Percentiles rank a stretch among this genome's conserved stretches.
These are phyloP conservation scores for Gossypium mustelinum DNA, from an alignment of 345 rosid species.

Conservation along the genomic window DNA sequence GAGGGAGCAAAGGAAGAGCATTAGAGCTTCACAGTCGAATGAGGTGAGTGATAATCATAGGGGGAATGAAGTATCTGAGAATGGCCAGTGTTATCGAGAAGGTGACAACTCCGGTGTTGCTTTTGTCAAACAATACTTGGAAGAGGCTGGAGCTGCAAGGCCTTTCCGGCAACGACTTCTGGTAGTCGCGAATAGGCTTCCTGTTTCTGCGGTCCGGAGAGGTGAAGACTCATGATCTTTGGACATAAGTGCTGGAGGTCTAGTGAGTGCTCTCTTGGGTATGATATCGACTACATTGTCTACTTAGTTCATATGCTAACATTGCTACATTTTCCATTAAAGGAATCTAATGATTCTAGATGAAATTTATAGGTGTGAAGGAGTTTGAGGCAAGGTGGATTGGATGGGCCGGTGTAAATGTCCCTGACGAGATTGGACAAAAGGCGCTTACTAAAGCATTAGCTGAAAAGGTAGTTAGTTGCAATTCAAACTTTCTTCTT, in stretches of 20 bases:
- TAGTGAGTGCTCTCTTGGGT: constrained; percentile 96
- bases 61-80: constrained; percentile 37
- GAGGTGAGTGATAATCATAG: constrained; percentile 44
- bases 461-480: constrained; percentile 80
- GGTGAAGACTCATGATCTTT: constrained; percentile 95
- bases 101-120: constrained; percentile 45
- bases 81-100: constrained; percentile 46
- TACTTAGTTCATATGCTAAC: background rate
- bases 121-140: constrained; percentile 60
- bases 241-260: constrained; percentile 97
- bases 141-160: constrained; percentile 59
- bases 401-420: constrained; percentile 99
- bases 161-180: constrained; percentile 75
- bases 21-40: constrained; percentile 39
- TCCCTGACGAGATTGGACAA: constrained; percentile 92
- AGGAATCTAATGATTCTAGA: constrained; percentile 30
- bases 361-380: constrained; percentile 69
- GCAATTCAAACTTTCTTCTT: background rate
- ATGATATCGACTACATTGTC: constrained; percentile 13
- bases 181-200: constrained; percentile 97
- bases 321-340: constrained; percentile 7
- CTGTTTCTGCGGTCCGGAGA: constrained; percentile 91
- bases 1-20: constrained; percentile 61
- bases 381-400: constrained; percentile 99
- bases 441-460: constrained; percentile 84